A percentile compares a stretch with the other conserved stretches of the same genome.
Conservation (phyloP, 345 rosid genomes). For the Moringa oleifera region DNA sequence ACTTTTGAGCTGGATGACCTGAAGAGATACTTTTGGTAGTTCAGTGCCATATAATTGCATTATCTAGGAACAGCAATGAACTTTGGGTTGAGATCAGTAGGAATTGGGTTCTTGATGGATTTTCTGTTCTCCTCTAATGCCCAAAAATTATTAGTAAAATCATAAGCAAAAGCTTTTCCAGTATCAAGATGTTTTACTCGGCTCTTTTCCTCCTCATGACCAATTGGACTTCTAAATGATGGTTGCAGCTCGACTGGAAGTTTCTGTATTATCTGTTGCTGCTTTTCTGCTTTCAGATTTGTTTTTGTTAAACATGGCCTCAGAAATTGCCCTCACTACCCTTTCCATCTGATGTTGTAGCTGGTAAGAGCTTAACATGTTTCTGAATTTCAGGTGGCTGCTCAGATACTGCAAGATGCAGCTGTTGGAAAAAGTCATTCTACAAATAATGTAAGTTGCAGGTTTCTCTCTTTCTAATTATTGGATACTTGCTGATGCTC, state of each 20-base stretch:
- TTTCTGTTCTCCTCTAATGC: background rate
- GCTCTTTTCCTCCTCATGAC: background rate
- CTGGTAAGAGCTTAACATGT: background rate
- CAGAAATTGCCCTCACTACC: background rate
- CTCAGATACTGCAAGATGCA: constrained; percentile 78
- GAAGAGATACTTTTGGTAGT: background rate
- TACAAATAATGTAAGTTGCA: constrained; percentile 57
- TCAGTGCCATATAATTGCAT: background rate
- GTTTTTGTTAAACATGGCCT: too few species aligned
- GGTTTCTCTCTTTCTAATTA: background rate
- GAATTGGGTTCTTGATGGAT: background rate
- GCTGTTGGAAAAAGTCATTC: constrained; percentile 73
- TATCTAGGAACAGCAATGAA: background rate
- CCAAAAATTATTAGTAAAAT: too few species aligned
- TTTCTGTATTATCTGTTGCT: background rate
- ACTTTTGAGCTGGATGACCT: background rate
- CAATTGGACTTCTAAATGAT: background rate
- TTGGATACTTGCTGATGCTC: too few species aligned
- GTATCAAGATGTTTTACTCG: background rate
- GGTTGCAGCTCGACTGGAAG: too few species aligned
- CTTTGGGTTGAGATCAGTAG: background rate
- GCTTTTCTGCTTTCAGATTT: background rate
- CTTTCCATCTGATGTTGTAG: background rate
- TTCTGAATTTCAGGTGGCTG: constrained; percentile 55
- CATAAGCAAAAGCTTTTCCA: background rate